These are phyloP conservation scores for Litchi chinensis DNA, from an alignment of 345 rosid species.

Conservation along the genomic window DNA sequence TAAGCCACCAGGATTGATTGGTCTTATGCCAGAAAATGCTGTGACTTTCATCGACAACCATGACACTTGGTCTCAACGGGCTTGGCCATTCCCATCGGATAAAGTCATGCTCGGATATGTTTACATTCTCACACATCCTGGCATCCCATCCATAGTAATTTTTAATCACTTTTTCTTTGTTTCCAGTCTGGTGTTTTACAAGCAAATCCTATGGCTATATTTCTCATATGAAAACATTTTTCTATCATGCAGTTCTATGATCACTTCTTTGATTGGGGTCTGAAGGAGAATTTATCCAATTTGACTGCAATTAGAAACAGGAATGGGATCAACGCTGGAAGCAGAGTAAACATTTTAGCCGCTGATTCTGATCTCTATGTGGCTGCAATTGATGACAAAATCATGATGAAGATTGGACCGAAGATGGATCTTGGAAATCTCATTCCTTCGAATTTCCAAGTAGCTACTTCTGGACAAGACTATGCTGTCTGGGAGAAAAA, in stretches of 20 bases:
- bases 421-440: slow-evolving; percentile 68
- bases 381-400: slow-evolving; percentile 60
- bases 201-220: background rate
- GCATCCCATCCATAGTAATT: slow-evolving; percentile 71
- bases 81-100: slow-evolving; percentile 76
- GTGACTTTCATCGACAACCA: slow-evolving; percentile 88
- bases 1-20: slow-evolving; percentile 78
- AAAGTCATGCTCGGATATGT: slow-evolving; percentile 88
- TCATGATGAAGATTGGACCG: slow-evolving; percentile 81
- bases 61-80: slow-evolving; percentile 64
- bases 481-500: slow-evolving; percentile 64
- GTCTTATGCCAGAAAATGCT: slow-evolving; percentile 66
- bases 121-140: slow-evolving; percentile 86
- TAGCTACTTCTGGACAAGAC: slow-evolving; percentile 58
- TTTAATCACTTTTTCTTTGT: background rate
- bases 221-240: background rate
- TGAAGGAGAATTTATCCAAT: slow-evolving; percentile 55
- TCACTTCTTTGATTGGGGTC: slow-evolving; percentile 73
- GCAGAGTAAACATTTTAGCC: slow-evolving; percentile 58
- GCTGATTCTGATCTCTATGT: slow-evolving; percentile 67
- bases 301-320: slow-evolving; percentile 49
- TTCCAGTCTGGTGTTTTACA: background rate
- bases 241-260: slow-evolving; percentile 63
- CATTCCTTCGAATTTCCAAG: slow-evolving; percentile 57
- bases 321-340: slow-evolving; percentile 45